phyloP scores from a whole-genome alignment of 768 basidiomycete species.

The Panellus pusillus region DNA sequence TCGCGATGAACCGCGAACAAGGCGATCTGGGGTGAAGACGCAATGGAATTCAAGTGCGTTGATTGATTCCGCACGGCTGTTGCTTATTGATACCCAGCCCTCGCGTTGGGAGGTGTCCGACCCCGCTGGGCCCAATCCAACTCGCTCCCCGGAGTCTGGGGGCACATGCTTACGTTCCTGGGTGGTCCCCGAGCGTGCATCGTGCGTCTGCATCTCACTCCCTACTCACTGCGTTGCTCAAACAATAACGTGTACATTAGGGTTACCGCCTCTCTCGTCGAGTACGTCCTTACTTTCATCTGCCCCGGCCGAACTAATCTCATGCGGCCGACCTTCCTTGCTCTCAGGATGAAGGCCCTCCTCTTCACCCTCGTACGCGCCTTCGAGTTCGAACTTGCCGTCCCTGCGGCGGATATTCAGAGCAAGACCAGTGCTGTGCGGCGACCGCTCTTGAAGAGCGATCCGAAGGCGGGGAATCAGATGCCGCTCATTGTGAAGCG shows the following conservation, averaged over 20 bases:
- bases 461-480: conserved; percentile 39
- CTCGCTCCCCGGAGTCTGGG: conserved; percentile 47
- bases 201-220: conserved; percentile 19
- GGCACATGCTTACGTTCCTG: conserved; percentile 45
- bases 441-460: conserved; percentile 43
- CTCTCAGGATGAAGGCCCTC: conserved; percentile 39
- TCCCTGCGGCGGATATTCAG: conserved; percentile 43
- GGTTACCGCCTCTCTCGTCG: conserved; percentile 45
- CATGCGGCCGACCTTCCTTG: not conserved
- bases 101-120: conserved; percentile 45
- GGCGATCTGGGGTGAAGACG: conserved; percentile 52
- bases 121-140: conserved; percentile 32
- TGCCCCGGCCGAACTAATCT: not conserved
- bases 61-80: conserved; percentile 4
- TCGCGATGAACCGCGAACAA: conserved; percentile 42
- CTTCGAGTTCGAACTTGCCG: conserved; percentile 56
- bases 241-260: not conserved
- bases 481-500: conserved; percentile 44
- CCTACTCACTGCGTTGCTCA: conserved; percentile 19
- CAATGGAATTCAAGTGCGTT: conserved; percentile 46
- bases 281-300: conserved; percentile 33
- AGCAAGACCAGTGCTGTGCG: conserved; percentile 41
- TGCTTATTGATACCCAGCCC: conserved; percentile 30
- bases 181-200: conserved; percentile 54
- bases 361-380: conserved; percentile 52